Base-by-base conservation (phyloP, 2,329 filamentous ascomycete genomes). In the Aspergillus transmontanensis region DNA sequence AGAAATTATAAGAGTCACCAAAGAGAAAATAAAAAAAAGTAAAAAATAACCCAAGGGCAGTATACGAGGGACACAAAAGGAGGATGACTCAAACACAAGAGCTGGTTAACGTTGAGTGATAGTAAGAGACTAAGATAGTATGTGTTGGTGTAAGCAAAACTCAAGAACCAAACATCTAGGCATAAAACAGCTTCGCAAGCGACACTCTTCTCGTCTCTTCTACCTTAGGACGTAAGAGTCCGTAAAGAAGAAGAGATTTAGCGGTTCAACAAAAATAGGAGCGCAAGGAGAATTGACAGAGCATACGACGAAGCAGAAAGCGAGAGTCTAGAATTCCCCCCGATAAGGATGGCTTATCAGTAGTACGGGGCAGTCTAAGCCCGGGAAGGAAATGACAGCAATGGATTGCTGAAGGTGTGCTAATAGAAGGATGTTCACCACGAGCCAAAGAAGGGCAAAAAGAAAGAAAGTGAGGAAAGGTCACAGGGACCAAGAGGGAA, bases 261-360 rank as follows among this genome's bases (percentile, higher is more conserved):
- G 26, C 12, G 19, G 46, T 36, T 53, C 26, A 23, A 14, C 12
- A 41, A 30, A 26, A 53, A 57, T 39, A 30, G 36, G 6, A 57
- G n/a, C 6, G n/a, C 30, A 32, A 16, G n/a, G 48, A 64, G 57
- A 66, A 56, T 60, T 59, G 62, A 58, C 32, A 48, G 36, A 59
- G 61, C 54, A 62, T 54, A 57, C 28, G 60, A 57, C 14, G 51
- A 55, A 43, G 26, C 54, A 56, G 32, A 46, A 28, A 57, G 50
- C 34, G 57, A 56, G 58, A 59, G 63, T 62, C 64, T 62, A 61
- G 62, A 63, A 57, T 62, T 16, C 48, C 45, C 66, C 66, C 45
- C 66, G 66, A 69, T 66, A 66, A 68, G 66, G 58, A 51, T 36
- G 60, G 64, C 61, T 63, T 61, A 63, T 64, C 59, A 54, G 53